phyloP scores from a whole-genome alignment of 2,329 filamentous ascomycete species.

The Colletotrichum lupini region DNA sequence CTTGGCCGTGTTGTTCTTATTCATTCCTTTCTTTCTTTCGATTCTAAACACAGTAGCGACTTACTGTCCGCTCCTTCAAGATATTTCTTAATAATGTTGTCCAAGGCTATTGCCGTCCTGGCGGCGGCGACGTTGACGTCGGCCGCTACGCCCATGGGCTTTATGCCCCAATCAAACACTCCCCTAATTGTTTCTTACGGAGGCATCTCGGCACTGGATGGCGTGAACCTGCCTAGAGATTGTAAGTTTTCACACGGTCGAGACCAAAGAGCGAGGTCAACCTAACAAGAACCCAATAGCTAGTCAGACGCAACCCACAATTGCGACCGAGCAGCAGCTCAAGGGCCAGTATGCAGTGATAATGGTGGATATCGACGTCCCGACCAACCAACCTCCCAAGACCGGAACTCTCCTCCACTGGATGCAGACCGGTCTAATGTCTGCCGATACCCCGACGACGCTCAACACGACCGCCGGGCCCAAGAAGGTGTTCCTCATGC shows the following conservation, averaged over 20 bases:
- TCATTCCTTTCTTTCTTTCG: slow-evolving; percentile 18
- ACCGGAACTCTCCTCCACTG: slow-evolving; percentile 59
- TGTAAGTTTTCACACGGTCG: slow-evolving; percentile 42
- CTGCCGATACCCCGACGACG: slow-evolving; percentile 38
- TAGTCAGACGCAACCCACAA: slow-evolving; percentile 26
- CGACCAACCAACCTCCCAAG: slow-evolving; percentile 46
- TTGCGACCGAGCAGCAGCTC: slow-evolving; percentile 35
- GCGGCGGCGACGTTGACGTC: slow-evolving; percentile 46
- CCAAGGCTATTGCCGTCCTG: slow-evolving; percentile 43
- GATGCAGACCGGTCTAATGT: slow-evolving; percentile 53
- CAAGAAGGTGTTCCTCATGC: slow-evolving; percentile 44
- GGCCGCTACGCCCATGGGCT: slow-evolving; percentile 54
- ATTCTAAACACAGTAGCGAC: slow-evolving; percentile 2
- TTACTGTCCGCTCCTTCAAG: slow-evolving; percentile 17
- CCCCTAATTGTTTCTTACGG: slow-evolving; percentile 54
- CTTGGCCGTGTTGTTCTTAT: slow-evolving; percentile 35
- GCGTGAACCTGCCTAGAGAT: slow-evolving; percentile 49
- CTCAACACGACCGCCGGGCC: slow-evolving; percentile 43
- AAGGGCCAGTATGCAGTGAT: slow-evolving; percentile 50
- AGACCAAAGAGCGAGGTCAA: background rate
- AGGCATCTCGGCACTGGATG: slow-evolving; percentile 49
- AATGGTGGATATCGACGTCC: slow-evolving; percentile 59
- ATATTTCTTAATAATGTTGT: slow-evolving; percentile 44
- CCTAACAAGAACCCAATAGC: slow-evolving; percentile 10
- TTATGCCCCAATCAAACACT: slow-evolving; percentile 49